Evolutionary conservation across 2,329 filamentous ascomycete species (phyloP), one percentile per base, ranked within the genome.

Genomic region (Neofusicoccum kwambonambiense): DNA sequence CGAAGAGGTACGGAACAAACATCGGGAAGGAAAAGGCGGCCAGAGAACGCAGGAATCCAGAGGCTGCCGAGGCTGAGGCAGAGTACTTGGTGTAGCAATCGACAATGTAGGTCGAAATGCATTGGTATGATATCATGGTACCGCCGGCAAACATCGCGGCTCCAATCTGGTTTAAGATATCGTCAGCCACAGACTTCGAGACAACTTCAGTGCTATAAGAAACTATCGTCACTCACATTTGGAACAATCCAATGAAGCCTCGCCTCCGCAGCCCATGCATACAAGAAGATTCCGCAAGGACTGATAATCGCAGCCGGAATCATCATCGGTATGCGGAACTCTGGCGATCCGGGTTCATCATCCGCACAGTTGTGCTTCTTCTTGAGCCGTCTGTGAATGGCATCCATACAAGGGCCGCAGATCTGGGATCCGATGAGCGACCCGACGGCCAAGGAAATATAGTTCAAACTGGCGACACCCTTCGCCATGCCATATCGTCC

Each of bases 401-500:
- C 71, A 68, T 85, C 83, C 71, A 82, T 85, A 13, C 84, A 65
- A 0, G 78, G 81, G 3, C 81, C 82, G 58, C 76, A 79, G 66
- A 70, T 76, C 68, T 78, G 76, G 1, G 74, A 73, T 1, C 77
- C 76, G 3, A 84, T 73, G 61, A 88, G 80, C 74, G 90, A 89
- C 1, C 89, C 89, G 0, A 89, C 47, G 0, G 85, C 86, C 19
- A 86, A 81, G 8, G 87, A 84, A 39, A 89, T 81, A 73, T 89
- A 90, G 72, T 90, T 87, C 0, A 90, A 73, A 0, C 85, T 86
- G 12, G 84, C 86, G n/a, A 86, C 84, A 54, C 85, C 83, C 7
- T 82, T 78, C 0, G 82, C 81, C 69, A 88, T 80, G 57, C 80
- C 71, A 69, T 90, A 91, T 8, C 79, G 75, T 0, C 72, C 68